phyloP scores from a whole-genome alignment of 179 eudicot genomes.

The Spinacia oleracea region DNA sequence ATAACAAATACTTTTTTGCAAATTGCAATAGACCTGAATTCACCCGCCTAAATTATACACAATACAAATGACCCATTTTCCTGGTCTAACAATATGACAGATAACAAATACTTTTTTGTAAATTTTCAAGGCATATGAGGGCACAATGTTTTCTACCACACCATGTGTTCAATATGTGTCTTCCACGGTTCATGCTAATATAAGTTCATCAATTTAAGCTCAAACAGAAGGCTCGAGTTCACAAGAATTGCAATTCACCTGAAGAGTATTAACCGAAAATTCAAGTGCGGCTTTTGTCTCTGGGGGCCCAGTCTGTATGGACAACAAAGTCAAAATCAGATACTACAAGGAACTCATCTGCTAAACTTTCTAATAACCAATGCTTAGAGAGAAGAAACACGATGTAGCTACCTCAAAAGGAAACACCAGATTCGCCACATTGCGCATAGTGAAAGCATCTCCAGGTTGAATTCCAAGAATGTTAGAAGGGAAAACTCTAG shows the following conservation, averaged over 20 bases:
- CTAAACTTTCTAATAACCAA: background rate
- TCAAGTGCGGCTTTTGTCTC: conserved; percentile 98
- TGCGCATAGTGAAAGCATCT: conserved; percentile 45
- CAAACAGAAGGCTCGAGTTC: background rate
- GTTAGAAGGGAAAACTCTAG: conserved; percentile 55
- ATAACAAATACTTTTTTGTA: background rate
- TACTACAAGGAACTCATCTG: background rate
- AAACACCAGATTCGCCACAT: conserved; percentile 51
- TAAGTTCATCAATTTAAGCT: background rate
- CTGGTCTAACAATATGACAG: background rate
- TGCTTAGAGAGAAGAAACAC: background rate
- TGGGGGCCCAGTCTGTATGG: conserved; percentile 74
- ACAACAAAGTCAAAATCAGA: conserved; percentile 9
- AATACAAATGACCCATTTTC: background rate
- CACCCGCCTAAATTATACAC: background rate
- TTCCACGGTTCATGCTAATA: background rate
- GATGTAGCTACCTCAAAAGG: conserved; percentile 37
- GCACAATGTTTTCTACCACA: background rate
- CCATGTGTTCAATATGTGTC: background rate
- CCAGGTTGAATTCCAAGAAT: conserved; percentile 54
- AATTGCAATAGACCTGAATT: background rate
- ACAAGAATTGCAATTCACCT: conserved; percentile 42
- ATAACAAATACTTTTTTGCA: too few species aligned
- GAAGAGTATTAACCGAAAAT: conserved; percentile 78
- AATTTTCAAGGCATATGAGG: background rate